phyloP scores from a whole-genome alignment of 2,329 filamentous ascomycete species.

The Coleophoma eucalyptorum region DNA sequence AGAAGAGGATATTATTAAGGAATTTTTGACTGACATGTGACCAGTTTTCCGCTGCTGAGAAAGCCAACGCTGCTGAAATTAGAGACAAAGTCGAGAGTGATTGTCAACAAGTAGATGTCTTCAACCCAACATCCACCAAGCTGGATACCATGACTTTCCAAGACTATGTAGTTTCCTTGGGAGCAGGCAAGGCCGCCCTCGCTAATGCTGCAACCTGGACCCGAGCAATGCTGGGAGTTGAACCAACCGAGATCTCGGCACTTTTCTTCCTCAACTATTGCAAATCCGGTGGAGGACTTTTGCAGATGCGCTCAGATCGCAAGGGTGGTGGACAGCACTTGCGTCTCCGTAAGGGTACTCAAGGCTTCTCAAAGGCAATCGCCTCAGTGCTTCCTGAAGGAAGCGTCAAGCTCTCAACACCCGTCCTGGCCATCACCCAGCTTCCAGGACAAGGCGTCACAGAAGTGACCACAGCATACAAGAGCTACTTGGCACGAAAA shows the following conservation, averaged over 20 bases:
- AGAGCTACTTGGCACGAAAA: constrained; percentile 29
- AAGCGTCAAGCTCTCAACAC: not conserved
- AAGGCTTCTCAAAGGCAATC: not conserved
- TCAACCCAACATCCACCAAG: constrained; percentile 10
- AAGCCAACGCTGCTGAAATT: not conserved
- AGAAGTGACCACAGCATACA: not conserved
- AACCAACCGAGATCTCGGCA: constrained; percentile 43
- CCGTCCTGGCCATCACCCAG: not conserved
- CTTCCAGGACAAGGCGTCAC: not conserved
- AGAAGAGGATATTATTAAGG: not conserved
- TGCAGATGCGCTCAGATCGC: constrained; percentile 48
- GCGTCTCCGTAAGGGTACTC: constrained; percentile 9
- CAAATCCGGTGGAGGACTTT: constrained; percentile 44
- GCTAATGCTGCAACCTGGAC: constrained; percentile 38
- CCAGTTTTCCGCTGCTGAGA: constrained; percentile 1
- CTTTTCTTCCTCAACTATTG: constrained; percentile 52
- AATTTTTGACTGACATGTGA: not conserved
- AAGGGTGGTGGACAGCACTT: constrained; percentile 37
- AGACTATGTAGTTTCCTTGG: constrained; percentile 28
- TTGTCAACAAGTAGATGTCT: not conserved
- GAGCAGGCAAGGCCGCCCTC: constrained; percentile 25
- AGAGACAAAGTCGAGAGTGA: not conserved
- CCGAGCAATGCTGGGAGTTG: constrained; percentile 44
- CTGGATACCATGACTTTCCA: constrained; percentile 28
- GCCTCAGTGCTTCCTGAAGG: not conserved